Percentiles rank a stretch among this genome's conserved stretches.
Evolutionary conservation across 306 rosid species (phyloP).

Genomic region (Prinsepia uniflora): DNA sequence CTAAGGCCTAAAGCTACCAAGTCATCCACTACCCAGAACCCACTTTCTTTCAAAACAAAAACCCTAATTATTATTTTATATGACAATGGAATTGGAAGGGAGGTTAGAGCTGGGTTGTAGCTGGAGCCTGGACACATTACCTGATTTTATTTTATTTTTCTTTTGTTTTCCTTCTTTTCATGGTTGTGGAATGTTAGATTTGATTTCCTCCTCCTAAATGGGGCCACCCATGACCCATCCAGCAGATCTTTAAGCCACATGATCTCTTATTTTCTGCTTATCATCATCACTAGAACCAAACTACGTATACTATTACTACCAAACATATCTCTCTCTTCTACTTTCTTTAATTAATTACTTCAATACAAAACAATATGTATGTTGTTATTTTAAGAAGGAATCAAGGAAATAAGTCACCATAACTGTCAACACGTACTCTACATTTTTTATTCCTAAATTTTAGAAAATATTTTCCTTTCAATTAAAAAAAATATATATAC

Average conservation of each 20-base stretch:
- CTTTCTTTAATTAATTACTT: neutral
- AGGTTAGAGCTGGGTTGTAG: too few species aligned
- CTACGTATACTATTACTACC: too few species aligned
- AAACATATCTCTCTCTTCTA: neutral
- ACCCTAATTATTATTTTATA: conserved; percentile 38
- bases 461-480: neutral
- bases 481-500: neutral
- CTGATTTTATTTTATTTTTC: neutral
- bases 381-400: neutral
- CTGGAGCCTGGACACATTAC: too few species aligned
- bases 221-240: neutral
- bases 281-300: neutral
- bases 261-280: conserved; percentile 32
- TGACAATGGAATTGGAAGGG: neutral
- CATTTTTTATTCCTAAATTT: neutral
- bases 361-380: neutral
- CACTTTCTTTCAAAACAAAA: conserved; percentile 17
- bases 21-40: conserved; percentile 4
- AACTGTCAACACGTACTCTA: neutral
- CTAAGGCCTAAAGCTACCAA: conserved; percentile 36
- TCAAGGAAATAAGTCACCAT: neutral
- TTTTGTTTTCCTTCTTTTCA: conserved; percentile 52
- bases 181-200: conserved; percentile 50
- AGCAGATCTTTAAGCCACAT: conserved; percentile 35
- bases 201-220: conserved; percentile 19